Percentiles rank a stretch among this genome's conserved stretches.
phyloP scores from a whole-genome alignment of 2,329 filamentous ascomycete species.

The Cladorrhinum sp. region DNA sequence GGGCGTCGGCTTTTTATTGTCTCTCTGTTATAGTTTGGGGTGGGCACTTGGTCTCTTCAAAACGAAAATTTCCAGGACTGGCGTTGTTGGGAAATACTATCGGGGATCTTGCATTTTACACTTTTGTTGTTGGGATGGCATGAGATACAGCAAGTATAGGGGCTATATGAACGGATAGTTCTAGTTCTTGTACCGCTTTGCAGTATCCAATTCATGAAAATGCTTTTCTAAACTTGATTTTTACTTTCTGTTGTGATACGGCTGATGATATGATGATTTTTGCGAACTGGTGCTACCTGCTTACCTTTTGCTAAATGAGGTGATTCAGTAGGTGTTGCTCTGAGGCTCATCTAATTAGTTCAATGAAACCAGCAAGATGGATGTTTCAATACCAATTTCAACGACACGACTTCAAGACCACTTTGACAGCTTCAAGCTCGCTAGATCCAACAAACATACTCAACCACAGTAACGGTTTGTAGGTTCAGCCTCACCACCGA shows the following conservation, averaged over 20 bases:
- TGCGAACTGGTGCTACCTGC: too few species aligned
- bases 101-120: not conserved
- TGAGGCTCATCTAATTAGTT: too few species aligned
- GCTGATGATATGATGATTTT: too few species aligned
- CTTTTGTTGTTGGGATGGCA: not conserved
- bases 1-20: not conserved
- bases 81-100: not conserved
- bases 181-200: not conserved
- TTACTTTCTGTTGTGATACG: not conserved
- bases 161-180: not conserved
- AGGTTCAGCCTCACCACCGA: too few species aligned
- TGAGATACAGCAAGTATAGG: not conserved
- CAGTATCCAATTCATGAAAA: not conserved
- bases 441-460: too few species aligned
- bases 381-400: too few species aligned
- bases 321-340: too few species aligned
- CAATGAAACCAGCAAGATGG: too few species aligned
- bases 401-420: too few species aligned
- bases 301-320: too few species aligned
- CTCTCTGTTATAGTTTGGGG: not conserved
- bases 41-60: not conserved
- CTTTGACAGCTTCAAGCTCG: too few species aligned
- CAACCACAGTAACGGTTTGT: too few species aligned
- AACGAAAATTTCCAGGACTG: not conserved
- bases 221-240: not conserved